A percentile compares a stretch with the other conserved stretches of the same genome.
These are phyloP conservation scores for Aspergillus hortae DNA, from an alignment of 2,329 filamentous ascomycete species.

Conservation along the genomic window DNA sequence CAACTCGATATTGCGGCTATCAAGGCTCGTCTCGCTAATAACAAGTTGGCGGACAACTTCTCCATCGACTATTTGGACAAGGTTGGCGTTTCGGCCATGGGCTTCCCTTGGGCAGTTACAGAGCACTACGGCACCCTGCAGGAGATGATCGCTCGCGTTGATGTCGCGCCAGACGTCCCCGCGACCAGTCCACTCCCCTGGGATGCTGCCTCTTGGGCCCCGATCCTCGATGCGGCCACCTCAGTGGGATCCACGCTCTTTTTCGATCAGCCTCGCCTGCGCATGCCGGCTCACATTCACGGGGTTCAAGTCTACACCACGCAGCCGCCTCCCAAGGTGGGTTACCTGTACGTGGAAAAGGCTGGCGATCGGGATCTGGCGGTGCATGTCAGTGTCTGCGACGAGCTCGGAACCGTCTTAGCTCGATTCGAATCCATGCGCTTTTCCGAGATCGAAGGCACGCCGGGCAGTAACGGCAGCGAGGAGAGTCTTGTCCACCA, in stretches of 20 bases:
- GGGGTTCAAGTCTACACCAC: conserved; percentile 3
- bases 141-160: conserved; percentile 43
- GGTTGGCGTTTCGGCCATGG: conserved; percentile 41
- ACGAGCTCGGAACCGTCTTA: conserved; percentile 27
- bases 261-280: conserved; percentile 33
- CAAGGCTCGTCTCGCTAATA: conserved; percentile 23
- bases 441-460: conserved; percentile 41
- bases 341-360: conserved; percentile 33
- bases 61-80: conserved; percentile 37
- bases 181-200: conserved; percentile 11
- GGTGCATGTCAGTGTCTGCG: conserved; percentile 27
- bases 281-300: conserved; percentile 32
- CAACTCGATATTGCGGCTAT: conserved; percentile 13
- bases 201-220: conserved; percentile 35
- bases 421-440: conserved; percentile 34
- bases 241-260: conserved; percentile 42
- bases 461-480: conserved; percentile 15
- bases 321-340: conserved; percentile 28
- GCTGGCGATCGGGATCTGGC: conserved; percentile 14
- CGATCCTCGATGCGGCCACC: conserved; percentile 42
- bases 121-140: conserved; percentile 37
- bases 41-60: conserved; percentile 30
- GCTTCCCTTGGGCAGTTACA: conserved; percentile 41
- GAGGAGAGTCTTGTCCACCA: conserved; percentile 35
- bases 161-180: conserved; percentile 26